Evolutionary conservation across 768 basidiomycete genomes (phyloP).

Genomic region (Lactifluus echinatus): DNA sequence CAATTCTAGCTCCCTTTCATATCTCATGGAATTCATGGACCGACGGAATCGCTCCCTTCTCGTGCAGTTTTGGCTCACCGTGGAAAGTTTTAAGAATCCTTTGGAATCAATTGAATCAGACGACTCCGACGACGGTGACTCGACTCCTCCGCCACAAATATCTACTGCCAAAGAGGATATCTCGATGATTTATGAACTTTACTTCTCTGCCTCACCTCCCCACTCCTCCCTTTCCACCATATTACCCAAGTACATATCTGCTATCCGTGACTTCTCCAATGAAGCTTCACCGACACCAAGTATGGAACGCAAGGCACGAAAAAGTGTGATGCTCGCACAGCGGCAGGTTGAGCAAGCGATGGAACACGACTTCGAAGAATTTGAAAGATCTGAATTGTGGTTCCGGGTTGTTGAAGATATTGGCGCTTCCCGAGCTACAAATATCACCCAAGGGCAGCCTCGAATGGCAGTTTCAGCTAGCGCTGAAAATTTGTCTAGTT

Average conservation of each 20-base stretch:
- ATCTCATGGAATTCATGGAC: constrained; percentile 99
- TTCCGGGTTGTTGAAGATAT: constrained; percentile 78
- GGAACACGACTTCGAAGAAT: constrained; percentile 87
- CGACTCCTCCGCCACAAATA: constrained; percentile 43
- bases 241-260: constrained; percentile 58
- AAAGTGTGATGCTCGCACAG: constrained; percentile 78
- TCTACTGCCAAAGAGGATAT: constrained; percentile 78
- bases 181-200: constrained; percentile 78
- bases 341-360: constrained; percentile 79
- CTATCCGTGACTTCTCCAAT: constrained; percentile 55
- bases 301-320: constrained; percentile 51
- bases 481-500: constrained; percentile 6
- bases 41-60: constrained; percentile 72
- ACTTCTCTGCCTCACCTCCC: constrained; percentile 58
- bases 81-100: constrained; percentile 97
- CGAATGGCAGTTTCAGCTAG: neutral
- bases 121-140: constrained; percentile 49
- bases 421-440: constrained; percentile 27
- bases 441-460: neutral
- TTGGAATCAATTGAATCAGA: constrained; percentile 68
- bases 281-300: constrained; percentile 36
- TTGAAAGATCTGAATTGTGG: constrained; percentile 85
- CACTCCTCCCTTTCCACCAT: constrained; percentile 56
- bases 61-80: constrained; percentile 96
- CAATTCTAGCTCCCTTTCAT: constrained; percentile 85